A percentile compares a stretch with the other conserved stretches of the same genome.
Evolutionary conservation across 2,329 filamentous ascomycete genomes (phyloP).

Genomic region (Neofusicoccum ribis): DNA sequence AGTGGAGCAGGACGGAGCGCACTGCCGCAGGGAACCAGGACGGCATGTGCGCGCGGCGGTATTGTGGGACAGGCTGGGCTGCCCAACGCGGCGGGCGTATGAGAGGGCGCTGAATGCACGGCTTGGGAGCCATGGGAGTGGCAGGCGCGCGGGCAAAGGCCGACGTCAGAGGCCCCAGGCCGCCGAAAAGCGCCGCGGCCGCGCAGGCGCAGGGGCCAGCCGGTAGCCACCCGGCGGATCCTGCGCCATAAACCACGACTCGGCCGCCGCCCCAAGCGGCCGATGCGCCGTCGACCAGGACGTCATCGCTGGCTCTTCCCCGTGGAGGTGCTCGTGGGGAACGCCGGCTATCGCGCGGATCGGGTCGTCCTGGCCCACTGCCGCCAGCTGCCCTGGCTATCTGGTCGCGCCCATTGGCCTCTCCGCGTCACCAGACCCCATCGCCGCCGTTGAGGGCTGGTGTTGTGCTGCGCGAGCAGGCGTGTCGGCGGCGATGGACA

Average conservation of each 20-base stretch:
- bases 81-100: background rate
- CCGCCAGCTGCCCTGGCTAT: background rate
- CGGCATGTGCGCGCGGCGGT: background rate
- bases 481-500: background rate
- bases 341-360: background rate
- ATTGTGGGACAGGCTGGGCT: background rate
- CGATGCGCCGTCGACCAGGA: background rate
- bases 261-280: background rate
- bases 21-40: background rate
- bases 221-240: conserved; percentile 6
- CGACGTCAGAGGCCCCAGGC: conserved; percentile 6
- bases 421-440: background rate
- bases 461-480: background rate
- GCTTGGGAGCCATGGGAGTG: background rate
- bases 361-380: background rate
- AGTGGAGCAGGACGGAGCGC: background rate
- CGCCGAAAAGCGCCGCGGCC: background rate
- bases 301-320: background rate
- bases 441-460: background rate
- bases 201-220: background rate
- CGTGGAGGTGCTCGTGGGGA: background rate
- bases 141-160: background rate
- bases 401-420: background rate
- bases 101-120: background rate
- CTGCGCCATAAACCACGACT: background rate